Evolutionary conservation across 1,284 basidiomycete species (phyloP).

Genomic region (Meripilus lineatus): DNA sequence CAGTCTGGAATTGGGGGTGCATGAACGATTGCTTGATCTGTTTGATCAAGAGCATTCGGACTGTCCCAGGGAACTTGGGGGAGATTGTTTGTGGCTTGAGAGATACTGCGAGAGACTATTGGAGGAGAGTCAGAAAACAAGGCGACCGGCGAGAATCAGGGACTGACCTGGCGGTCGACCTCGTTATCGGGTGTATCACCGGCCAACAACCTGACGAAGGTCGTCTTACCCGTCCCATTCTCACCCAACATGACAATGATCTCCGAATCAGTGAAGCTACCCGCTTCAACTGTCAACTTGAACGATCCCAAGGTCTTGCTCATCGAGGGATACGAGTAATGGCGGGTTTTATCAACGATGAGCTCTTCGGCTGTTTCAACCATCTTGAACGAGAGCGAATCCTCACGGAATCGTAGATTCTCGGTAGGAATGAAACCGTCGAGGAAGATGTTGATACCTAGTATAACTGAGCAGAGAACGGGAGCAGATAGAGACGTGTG

Average conservation of each 20-base stretch:
- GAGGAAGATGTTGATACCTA: conserved; percentile 97
- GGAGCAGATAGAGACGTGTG: not conserved
- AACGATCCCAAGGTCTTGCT: conserved; percentile 91
- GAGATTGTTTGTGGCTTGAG: conserved; percentile 96
- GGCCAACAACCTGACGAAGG: conserved; percentile 89
- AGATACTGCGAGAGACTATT: conserved; percentile 74
- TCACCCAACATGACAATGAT: conserved; percentile 97
- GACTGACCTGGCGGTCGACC: conserved; percentile 75
- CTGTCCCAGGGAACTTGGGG: conserved; percentile 91
- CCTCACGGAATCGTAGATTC: conserved; percentile 94
- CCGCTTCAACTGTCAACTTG: conserved; percentile 86
- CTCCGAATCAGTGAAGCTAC: conserved; percentile 92
- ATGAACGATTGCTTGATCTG: conserved; percentile 92
- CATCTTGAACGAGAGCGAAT: conserved; percentile 94
- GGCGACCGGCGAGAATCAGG: too few species aligned
- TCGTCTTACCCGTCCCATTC: conserved; percentile 98
- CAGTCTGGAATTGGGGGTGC: conserved; percentile 96
- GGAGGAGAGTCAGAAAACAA: too few species aligned
- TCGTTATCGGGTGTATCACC: conserved; percentile 85
- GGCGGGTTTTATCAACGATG: conserved; percentile 76
- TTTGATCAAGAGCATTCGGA: conserved; percentile 89
- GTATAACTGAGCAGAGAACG: not conserved
- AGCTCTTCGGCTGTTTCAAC: conserved; percentile 90
- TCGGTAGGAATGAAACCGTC: conserved; percentile 98
- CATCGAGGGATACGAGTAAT: conserved; percentile 91